Evolutionary conservation across 2,329 filamentous ascomycete species (phyloP), one percentile per base, ranked within the genome.

Genomic region (Ophiostoma ips): DNA sequence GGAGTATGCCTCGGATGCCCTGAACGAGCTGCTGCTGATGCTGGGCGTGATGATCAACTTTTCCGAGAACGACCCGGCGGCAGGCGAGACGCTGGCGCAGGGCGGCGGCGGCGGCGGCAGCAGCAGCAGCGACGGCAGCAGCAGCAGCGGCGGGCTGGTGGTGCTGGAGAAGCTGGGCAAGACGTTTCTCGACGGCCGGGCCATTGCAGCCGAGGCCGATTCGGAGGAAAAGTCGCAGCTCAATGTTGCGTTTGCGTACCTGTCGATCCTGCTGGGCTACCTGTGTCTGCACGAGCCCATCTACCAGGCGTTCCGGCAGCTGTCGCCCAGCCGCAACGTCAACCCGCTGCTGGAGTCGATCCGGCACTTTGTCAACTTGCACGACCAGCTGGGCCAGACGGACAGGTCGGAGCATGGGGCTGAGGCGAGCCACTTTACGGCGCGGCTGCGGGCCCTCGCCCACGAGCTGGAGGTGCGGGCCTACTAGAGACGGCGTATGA

Each of bases 31-130:
- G 13, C 76, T 95, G 46, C 72, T 95, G 38, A 76, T 85, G 48
- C 69, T 95, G 36, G 89, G 87, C 0, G 78, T 87, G 19, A 76
- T 90, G 65, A 94, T 94, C 63, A 95, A 95, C 59, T 76, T 95
- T 50, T 77, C 86, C 9, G 88, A 95, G 62, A 82, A 87, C 60
- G 87, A 81, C 59, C 70, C 79, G 15, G 63, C 71, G 19, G 81
- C 84, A 12, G 72, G 81, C 49, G 63, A 66, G 43, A 67, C 59
- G 54, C 68, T 64, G 60, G 74, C 63, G 56, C 48, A 52, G 7
- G 38, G 46, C 6, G 49, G 47, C 5, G 77, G 60, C 53, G n/a
- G n/a, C n/a, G n/a, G n/a, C n/a, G n/a, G n/a, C n/a, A n/a, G n/a
- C n/a, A n/a, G n/a, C n/a, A n/a, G n/a, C n/a, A n/a, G n/a, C n/a